A percentile compares a stretch with the other conserved stretches of the same genome.
phyloP scores from a whole-genome alignment of 2,329 filamentous ascomycete species.

The Apiospora rasikravindrae region DNA sequence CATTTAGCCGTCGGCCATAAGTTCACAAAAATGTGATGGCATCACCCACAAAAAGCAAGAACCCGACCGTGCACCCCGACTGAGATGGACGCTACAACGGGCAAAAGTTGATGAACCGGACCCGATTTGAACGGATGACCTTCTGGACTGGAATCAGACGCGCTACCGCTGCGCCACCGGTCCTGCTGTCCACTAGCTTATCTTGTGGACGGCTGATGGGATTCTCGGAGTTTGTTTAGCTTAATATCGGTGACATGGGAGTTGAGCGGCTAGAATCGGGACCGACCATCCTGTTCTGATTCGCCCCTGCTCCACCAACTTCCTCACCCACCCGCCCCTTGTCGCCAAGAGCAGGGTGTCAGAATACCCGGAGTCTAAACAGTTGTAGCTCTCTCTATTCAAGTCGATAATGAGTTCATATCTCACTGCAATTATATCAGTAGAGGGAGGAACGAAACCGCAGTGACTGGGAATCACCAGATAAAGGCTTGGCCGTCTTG shows the following conservation, averaged over 20 bases:
- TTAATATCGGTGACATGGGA: neutral
- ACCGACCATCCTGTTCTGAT: neutral
- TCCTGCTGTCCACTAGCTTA: neutral
- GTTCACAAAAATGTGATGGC: too few species aligned
- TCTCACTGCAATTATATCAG: neutral
- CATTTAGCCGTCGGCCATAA: too few species aligned
- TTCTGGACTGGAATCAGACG: constrained; percentile 1
- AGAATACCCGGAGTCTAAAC: neutral
- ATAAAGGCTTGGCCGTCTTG: too few species aligned
- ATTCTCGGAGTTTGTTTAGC: neutral
- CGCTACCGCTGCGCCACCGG: constrained; percentile 5
- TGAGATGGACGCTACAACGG: neutral
- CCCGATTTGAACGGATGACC: constrained; percentile 6
- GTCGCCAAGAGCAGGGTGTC: neutral
- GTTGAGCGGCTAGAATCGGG: neutral
- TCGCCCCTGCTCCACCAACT: neutral
- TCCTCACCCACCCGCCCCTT: neutral
- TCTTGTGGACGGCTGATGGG: neutral
- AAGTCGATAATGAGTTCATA: too few species aligned
- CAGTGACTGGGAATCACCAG: too few species aligned
- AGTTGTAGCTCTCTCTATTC: too few species aligned
- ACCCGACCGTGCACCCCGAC: neutral
- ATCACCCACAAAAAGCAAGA: neutral
- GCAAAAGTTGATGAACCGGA: neutral
- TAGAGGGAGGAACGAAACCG: too few species aligned